phyloP scores from a whole-genome alignment of 768 basidiomycete genomes.

The Trametes cinnabarina region DNA sequence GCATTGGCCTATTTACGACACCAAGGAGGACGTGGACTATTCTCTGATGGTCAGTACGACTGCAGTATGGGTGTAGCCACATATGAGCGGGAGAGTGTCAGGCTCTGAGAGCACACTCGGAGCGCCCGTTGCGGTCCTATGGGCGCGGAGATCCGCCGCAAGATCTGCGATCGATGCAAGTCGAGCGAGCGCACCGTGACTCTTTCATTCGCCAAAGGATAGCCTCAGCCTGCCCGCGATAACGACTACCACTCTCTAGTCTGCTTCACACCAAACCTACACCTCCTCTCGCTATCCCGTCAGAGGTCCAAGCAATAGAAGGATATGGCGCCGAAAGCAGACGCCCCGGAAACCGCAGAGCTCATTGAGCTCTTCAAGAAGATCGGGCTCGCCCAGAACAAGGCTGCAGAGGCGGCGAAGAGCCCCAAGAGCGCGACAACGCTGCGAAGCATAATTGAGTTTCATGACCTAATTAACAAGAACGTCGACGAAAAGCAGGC shows the following conservation, averaged over 20 bases:
- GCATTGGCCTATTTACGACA: no score
- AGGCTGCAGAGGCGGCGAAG: conserved; percentile 81
- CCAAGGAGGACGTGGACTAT: no score
- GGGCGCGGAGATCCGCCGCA: conserved; percentile 1
- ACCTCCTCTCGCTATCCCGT: neutral
- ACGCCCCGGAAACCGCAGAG: conserved; percentile 35
- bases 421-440: conserved; percentile 71
- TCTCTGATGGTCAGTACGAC: no score
- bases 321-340: conserved; percentile 25
- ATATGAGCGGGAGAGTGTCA: no score
- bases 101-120: neutral
- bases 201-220: neutral
- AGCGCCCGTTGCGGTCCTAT: conserved; percentile 1
- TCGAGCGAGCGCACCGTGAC: neutral
- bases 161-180: conserved; percentile 11
- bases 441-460: conserved; percentile 67
- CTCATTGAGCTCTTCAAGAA: conserved; percentile 63
- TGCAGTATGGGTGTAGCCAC: no score
- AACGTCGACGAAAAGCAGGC: conserved; percentile 75
- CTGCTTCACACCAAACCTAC: no score
- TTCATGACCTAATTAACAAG: conserved; percentile 45
- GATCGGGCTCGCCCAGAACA: conserved; percentile 71
- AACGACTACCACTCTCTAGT: neutral
- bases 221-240: conserved; percentile 3
- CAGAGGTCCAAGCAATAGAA: neutral